phyloP scores from a whole-genome alignment of 139 green algal species.

The Auxenochlorella protothecoides region DNA sequence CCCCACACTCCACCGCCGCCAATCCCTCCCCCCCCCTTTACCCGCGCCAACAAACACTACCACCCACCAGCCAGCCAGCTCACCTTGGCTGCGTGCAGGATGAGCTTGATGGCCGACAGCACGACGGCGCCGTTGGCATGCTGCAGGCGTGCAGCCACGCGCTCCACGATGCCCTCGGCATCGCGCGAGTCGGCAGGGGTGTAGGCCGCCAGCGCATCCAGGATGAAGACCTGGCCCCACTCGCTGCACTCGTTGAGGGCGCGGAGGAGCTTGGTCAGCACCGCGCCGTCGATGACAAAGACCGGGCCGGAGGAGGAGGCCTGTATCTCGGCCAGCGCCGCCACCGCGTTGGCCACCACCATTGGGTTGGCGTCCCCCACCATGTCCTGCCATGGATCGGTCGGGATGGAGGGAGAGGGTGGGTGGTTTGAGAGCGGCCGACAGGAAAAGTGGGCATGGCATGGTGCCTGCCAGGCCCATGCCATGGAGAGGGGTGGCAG shows the following conservation, averaged over 20 bases:
- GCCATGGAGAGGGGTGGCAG: too few species aligned
- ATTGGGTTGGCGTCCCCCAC: conserved; percentile 95
- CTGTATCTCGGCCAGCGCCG: conserved; percentile 87
- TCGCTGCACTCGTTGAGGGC: conserved; percentile 99
- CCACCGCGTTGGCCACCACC: conserved; percentile 97
- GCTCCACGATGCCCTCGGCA: conserved; percentile 85
- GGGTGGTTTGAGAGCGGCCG: too few species aligned
- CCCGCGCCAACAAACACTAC: too few species aligned
- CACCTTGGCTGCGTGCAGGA: conserved; percentile 28
- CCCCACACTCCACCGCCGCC: neutral
- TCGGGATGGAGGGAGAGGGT: neutral
- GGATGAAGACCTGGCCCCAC: conserved; percentile 98
- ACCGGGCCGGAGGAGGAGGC: conserved; percentile 51
- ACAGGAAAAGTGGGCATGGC: too few species aligned
- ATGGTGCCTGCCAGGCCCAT: too few species aligned
- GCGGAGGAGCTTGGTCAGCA: conserved; percentile 88
- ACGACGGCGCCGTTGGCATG: conserved; percentile 97
- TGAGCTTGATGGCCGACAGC: conserved; percentile 88
- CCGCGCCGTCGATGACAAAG: conserved; percentile 62
- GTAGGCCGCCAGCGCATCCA: conserved; percentile 82
- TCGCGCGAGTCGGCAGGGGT: conserved; percentile 50
- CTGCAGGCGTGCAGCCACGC: conserved; percentile 92
- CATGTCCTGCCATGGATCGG: conserved; percentile 58
- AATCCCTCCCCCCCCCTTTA: neutral
- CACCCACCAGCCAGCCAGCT: neutral